Base-by-base conservation (phyloP, 345 rosid genomes). In the Trapa incisa region DNA sequence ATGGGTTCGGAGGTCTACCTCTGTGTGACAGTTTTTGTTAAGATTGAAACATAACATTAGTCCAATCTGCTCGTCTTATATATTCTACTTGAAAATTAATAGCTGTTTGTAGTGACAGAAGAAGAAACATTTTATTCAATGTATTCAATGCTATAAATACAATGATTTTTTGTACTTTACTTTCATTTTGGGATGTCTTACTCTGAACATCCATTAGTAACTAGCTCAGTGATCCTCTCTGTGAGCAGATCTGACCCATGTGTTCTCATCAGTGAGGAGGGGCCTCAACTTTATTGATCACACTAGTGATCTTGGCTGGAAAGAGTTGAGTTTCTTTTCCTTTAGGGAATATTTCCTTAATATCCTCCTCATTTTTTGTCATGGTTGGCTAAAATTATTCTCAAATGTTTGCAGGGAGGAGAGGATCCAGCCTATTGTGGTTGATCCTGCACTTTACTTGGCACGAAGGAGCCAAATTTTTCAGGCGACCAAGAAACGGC, bases 241-340 rank as follows among this genome's bases (percentile, higher is more conserved):
- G 66, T 71, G 77, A 70, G 72, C 93, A 95, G 99, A 95, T 68
- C 74, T 95, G 72, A 81, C 87, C 43, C 93, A 91, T 65, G 96
- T 78, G 39, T 89, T 95, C 74, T 85, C 99, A 64, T 79, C 91
- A n/a, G 77, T 89, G 42, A 77, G 86, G 58, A 81, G 96, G 79
- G 96, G 86, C 70, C 74, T 95, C 76, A 95, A 86, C 85, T 95
- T 95, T 79, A 82, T 95, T 45, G 96, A 89, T 75, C 99, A 95
- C 64, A 89, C 91, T 76, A 80, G 96, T 76, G 93, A 95, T 75
- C 91, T 95, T 72, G 91, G 96, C 64, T 95, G 99, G 99, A 95
- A 95, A 86, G 99, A 89, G 99, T 95, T 83, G 70, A 22, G 96
- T 73, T 50, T 70, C 70, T 33, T 63, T 6, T 45, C 64, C 68